Evolutionary conservation across 208 protist genomes (phyloP).

Genomic region (Wallacemonas collosoma): DNA sequence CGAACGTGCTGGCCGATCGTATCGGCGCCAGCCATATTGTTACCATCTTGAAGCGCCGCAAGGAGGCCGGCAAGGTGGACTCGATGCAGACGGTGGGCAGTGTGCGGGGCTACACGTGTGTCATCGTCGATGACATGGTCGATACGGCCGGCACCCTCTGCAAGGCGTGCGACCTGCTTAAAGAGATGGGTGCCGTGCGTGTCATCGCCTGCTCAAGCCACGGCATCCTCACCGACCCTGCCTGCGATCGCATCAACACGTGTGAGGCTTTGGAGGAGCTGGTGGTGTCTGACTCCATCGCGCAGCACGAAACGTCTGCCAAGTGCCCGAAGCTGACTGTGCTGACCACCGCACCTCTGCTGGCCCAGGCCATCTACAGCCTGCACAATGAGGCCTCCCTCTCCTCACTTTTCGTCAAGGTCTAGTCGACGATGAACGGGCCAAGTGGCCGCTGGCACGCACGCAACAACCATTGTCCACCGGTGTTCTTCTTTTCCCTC

Average conservation of each 20-base stretch:
- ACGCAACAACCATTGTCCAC: background rate
- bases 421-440: slow-evolving; percentile 15
- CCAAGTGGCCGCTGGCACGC: slow-evolving; percentile 1
- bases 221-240: slow-evolving; percentile 92
- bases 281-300: slow-evolving; percentile 93
- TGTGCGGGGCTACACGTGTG: slow-evolving; percentile 92
- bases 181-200: slow-evolving; percentile 88
- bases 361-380: slow-evolving; percentile 86
- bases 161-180: slow-evolving; percentile 89
- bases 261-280: slow-evolving; percentile 90
- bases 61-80: slow-evolving; percentile 92
- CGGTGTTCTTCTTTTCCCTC: too few relatives aligned
- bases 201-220: slow-evolving; percentile 96
- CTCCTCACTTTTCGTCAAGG: slow-evolving; percentile 81
- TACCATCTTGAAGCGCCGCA: slow-evolving; percentile 91
- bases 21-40: slow-evolving; percentile 89
- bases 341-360: slow-evolving; percentile 84
- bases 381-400: slow-evolving; percentile 85
- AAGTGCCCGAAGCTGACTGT: slow-evolving; percentile 90
- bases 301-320: slow-evolving; percentile 54
- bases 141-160: slow-evolving; percentile 96
- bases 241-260: slow-evolving; percentile 89
- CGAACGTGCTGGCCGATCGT: slow-evolving; percentile 87
- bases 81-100: slow-evolving; percentile 96
- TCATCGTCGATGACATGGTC: slow-evolving; percentile 98